Percentiles rank a stretch among this genome's conserved stretches.
Evolutionary conservation across 2,329 filamentous ascomycete genomes (phyloP).

Genomic region (Zasmidium angulare): DNA sequence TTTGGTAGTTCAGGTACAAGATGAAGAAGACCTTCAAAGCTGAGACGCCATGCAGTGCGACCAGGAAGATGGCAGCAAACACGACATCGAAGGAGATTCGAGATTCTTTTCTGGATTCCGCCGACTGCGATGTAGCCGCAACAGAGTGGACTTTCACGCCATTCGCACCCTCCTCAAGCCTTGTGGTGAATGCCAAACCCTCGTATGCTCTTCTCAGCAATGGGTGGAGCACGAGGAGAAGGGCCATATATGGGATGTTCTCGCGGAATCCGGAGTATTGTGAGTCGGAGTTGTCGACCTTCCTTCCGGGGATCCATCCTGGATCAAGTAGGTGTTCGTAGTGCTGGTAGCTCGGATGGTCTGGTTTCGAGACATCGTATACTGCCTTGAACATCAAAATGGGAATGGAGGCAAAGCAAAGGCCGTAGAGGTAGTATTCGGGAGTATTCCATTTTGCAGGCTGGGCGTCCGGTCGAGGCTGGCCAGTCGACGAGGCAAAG

Average conservation of each 20-base stretch:
- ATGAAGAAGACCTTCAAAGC: constrained; percentile 79
- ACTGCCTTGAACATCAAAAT: constrained; percentile 84
- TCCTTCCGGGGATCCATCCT: constrained; percentile 90
- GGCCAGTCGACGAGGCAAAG: constrained; percentile 64
- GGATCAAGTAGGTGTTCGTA: constrained; percentile 69
- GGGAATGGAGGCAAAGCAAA: constrained; percentile 68
- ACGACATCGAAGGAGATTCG: constrained; percentile 77
- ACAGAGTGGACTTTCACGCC: constrained; percentile 1
- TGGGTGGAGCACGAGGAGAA: constrained; percentile 76
- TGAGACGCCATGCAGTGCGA: constrained; percentile 81
- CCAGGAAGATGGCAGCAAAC: constrained; percentile 78
- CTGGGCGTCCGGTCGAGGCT: constrained; percentile 42
- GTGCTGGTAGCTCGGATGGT: constrained; percentile 75
- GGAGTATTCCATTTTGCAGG: constrained; percentile 75
- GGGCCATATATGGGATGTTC: constrained; percentile 78
- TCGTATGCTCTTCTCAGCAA: constrained; percentile 74
- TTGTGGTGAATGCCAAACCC: constrained; percentile 28
- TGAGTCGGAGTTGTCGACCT: constrained; percentile 85
- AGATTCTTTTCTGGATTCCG: constrained; percentile 57
- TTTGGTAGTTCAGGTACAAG: constrained; percentile 75
- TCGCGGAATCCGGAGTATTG: constrained; percentile 84
- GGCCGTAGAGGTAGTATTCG: constrained; percentile 82
- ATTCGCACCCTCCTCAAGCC: not conserved
- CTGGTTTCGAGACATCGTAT: constrained; percentile 82
- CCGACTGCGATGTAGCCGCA: constrained; percentile 45